Conservation (phyloP, 441 rosid genomes). For the Hypseocharis bilobata region DNA sequence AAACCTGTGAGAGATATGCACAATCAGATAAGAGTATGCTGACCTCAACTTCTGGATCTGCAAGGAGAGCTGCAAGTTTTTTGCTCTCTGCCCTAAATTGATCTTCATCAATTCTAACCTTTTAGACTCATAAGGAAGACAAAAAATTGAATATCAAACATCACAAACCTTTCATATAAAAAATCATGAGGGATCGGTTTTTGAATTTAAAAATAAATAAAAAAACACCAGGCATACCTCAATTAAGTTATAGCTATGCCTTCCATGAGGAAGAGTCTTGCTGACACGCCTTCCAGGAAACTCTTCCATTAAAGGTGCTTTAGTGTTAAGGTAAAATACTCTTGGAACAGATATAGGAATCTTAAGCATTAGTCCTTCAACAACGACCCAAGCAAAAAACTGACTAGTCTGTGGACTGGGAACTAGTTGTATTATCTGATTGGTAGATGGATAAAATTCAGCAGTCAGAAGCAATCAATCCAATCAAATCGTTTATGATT, state of each 20-base stretch:
- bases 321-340: slow-evolving; percentile 76
- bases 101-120: slow-evolving; percentile 65
- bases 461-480: slow-evolving; percentile 24
- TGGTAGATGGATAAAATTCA: slow-evolving; percentile 15
- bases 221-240: slow-evolving; percentile 66
- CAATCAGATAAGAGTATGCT: slow-evolving; percentile 21
- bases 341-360: slow-evolving; percentile 72
- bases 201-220: slow-evolving; percentile 13
- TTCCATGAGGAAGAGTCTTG: slow-evolving; percentile 87
- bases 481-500: slow-evolving; percentile 17
- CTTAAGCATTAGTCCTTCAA: slow-evolving; percentile 86
- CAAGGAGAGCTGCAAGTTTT: slow-evolving; percentile 76
- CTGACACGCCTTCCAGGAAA: slow-evolving; percentile 80
- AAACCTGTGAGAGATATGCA: neutral
- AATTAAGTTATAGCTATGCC: slow-evolving; percentile 56
- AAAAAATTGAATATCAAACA: slow-evolving; percentile 11
- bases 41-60: slow-evolving; percentile 95
- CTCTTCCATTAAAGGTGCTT: slow-evolving; percentile 47
- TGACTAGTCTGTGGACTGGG: slow-evolving; percentile 54
- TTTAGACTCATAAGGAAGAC: slow-evolving; percentile 8
- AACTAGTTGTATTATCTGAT: slow-evolving; percentile 80
- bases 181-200: slow-evolving; percentile 1
- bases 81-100: slow-evolving; percentile 63
- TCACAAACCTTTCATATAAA: slow-evolving; percentile 15
- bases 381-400: slow-evolving; percentile 84